These are phyloP conservation scores for Hymenoscyphus fraxineus DNA, from an alignment of 2,329 filamentous ascomycete species.

Conservation along the genomic window DNA sequence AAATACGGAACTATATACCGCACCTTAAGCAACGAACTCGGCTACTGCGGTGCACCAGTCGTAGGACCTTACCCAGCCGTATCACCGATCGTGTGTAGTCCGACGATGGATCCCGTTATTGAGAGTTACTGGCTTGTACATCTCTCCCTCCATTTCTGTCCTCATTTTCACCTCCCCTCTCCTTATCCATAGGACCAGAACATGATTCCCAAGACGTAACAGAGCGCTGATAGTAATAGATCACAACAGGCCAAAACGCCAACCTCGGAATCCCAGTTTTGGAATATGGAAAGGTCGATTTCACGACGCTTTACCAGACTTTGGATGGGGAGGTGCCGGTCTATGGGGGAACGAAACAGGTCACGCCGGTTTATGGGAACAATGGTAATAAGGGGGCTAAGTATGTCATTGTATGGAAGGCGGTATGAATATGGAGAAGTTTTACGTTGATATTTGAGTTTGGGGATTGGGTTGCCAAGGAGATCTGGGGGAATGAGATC, in stretches of 20 bases:
- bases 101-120: neutral
- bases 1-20: neutral
- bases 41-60: neutral
- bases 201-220: no score
- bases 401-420: neutral
- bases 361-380: neutral
- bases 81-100: neutral
- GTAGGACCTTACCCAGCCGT: neutral
- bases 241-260: neutral
- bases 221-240: neutral
- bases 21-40: neutral
- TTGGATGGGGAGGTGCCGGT: neutral
- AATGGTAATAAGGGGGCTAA: neutral
- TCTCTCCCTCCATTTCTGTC: neutral
- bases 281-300: neutral
- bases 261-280: neutral
- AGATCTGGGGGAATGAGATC: no score
- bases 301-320: neutral
- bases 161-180: no score
- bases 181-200: no score
- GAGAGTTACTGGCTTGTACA: neutral
- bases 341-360: neutral
- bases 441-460: no score
- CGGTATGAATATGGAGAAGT: neutral
- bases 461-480: no score